phyloP scores from a whole-genome alignment of 2,329 filamentous ascomycete species.

The Neopestalotiopsis sp. region DNA sequence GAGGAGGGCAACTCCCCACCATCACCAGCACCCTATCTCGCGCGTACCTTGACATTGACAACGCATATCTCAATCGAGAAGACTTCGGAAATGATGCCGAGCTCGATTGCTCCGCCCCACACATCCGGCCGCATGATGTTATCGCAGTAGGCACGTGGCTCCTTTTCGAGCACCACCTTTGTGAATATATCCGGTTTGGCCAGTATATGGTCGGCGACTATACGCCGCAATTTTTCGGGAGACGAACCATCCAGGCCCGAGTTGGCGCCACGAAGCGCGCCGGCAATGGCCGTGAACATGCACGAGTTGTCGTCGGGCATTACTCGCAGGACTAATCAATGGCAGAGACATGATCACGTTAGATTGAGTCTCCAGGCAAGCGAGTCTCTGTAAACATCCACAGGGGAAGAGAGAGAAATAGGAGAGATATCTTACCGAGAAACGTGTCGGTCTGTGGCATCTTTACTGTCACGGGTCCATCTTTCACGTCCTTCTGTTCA shows the following conservation, averaged over 20 bases:
- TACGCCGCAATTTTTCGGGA: conserved; percentile 64
- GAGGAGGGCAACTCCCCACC: not conserved
- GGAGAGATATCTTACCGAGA: conserved; percentile 11
- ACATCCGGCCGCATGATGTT: conserved; percentile 81
- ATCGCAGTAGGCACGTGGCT: conserved; percentile 76
- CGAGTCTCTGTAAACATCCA: not conserved
- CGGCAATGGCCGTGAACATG: conserved; percentile 88
- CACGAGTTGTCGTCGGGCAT: conserved; percentile 98
- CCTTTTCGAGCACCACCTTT: conserved; percentile 75
- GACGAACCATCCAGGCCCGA: conserved; percentile 37
- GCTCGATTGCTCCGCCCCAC: conserved; percentile 92
- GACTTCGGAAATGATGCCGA: conserved; percentile 82
- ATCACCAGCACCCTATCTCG: not conserved
- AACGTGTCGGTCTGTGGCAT: conserved; percentile 16
- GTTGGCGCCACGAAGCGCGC: conserved; percentile 68
- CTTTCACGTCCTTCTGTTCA: conserved; percentile 28
- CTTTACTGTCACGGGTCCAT: conserved; percentile 13
- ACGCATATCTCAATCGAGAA: conserved; percentile 87
- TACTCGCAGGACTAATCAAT: conserved; percentile 73
- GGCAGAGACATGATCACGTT: not conserved
- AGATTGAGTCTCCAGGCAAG: not conserved
- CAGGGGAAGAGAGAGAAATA: not conserved
- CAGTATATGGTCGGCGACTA: conserved; percentile 82
- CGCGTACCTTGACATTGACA: conserved; percentile 69
- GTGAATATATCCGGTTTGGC: conserved; percentile 74